Conservation (phyloP, 331 rosid genomes). For the Stylosanthes scabra region DNA sequence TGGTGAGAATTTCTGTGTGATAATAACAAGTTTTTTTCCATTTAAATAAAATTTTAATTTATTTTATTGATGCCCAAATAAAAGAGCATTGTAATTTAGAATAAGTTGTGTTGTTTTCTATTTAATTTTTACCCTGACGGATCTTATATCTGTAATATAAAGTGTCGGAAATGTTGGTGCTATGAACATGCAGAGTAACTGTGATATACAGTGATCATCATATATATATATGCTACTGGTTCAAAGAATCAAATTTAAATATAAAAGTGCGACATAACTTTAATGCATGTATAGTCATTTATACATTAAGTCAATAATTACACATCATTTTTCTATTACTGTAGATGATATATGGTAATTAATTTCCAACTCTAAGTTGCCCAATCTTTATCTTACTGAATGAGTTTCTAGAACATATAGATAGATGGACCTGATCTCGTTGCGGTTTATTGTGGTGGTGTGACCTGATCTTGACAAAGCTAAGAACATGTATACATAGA, state of each 20-base stretch:
- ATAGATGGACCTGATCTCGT: background rate
- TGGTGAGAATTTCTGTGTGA: background rate
- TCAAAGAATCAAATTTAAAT: too few species aligned
- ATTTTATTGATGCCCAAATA: background rate
- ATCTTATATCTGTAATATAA: background rate
- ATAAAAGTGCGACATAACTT: too few species aligned
- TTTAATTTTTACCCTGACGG: background rate
- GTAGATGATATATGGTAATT: conserved; percentile 8
- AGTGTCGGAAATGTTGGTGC: background rate
- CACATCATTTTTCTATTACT: background rate
- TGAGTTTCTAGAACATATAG: conserved; percentile 23
- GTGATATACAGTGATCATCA: background rate
- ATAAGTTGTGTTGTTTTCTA: background rate
- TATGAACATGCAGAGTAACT: background rate
- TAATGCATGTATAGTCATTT: too few species aligned
- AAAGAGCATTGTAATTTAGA: background rate
- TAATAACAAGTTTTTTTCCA: background rate
- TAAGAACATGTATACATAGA: background rate
- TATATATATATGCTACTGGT: too few species aligned
- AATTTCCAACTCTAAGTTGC: conserved; percentile 1
- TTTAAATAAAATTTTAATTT: too few species aligned
- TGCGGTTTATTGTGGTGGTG: conserved; percentile 11
- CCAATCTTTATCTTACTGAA: background rate
- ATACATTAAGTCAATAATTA: background rate
- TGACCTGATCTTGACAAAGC: conserved; percentile 13